phyloP scores from a whole-genome alignment of 768 basidiomycete genomes.

The Kockovaella imperatae region DNA sequence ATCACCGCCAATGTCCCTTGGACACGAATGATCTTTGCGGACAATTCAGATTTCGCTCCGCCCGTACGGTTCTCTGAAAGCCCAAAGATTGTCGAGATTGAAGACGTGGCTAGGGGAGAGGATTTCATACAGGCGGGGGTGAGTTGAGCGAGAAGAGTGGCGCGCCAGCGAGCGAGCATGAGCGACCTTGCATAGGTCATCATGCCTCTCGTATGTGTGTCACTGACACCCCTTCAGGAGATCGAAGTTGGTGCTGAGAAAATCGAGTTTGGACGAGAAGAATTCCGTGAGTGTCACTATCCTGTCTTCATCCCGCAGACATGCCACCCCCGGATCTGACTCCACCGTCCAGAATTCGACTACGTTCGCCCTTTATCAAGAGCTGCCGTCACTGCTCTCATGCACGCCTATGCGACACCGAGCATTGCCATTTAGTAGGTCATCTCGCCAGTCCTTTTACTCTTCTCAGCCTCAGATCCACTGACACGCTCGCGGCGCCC shows the following conservation, averaged over 20 bases:
- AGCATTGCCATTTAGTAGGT: conserved; percentile 38
- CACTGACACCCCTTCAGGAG: conserved; percentile 13
- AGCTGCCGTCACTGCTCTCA: conserved; percentile 34
- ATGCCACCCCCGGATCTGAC: background rate
- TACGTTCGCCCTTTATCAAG: conserved; percentile 43
- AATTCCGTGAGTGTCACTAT: conserved; percentile 24
- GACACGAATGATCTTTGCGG: conserved; percentile 34
- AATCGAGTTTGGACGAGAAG: conserved; percentile 32
- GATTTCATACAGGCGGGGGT: conserved; percentile 41
- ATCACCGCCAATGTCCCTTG: conserved; percentile 34
- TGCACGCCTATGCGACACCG: conserved; percentile 35
- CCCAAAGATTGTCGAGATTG: conserved; percentile 21
- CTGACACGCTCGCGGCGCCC: background rate
- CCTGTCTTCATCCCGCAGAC: background rate
- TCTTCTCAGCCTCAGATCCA: background rate
- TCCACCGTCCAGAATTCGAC: conserved; percentile 16
- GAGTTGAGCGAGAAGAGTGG: background rate
- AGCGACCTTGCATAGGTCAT: no score
- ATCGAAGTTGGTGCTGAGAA: conserved; percentile 35
- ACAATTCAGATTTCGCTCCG: conserved; percentile 42
- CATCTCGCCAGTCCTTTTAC: background rate
- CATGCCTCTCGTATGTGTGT: background rate
- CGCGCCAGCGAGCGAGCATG: background rate
- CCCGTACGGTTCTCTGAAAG: conserved; percentile 17
- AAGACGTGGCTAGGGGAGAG: conserved; percentile 38